Evolutionary conservation across 2,329 filamentous ascomycete genomes (phyloP).

Genomic region (Lachnellula willkommii): DNA sequence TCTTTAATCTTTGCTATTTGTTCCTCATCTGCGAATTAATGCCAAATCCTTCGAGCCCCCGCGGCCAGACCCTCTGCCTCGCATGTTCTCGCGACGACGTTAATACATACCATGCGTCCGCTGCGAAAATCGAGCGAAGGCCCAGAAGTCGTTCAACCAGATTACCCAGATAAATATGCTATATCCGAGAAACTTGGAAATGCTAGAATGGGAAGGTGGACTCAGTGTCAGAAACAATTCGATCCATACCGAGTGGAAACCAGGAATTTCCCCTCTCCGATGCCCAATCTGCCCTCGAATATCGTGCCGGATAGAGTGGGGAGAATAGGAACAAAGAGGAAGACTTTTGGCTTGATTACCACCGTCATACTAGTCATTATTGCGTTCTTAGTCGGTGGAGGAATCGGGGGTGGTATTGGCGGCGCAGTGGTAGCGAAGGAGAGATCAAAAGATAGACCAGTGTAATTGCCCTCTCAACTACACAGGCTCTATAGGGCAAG

Average conservation of each 20-base stretch:
- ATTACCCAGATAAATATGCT: background rate
- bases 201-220: constrained; percentile 1
- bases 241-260: constrained; percentile 5
- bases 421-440: constrained; percentile 8
- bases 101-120: background rate
- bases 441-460: constrained; percentile 8
- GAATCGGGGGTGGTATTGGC: constrained; percentile 16
- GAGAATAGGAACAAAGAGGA: background rate
- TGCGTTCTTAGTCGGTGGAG: constrained; percentile 16
- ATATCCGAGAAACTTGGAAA: constrained; percentile 2
- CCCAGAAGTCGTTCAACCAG: constrained; percentile 3
- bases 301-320: background rate
- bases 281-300: background rate
- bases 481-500: background rate
- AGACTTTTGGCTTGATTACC: constrained; percentile 3
- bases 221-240: constrained; percentile 6
- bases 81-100: background rate
- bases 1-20: background rate
- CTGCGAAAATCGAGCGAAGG: constrained; percentile 8
- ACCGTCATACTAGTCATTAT: constrained; percentile 8
- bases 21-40: background rate
- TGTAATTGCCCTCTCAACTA: background rate
- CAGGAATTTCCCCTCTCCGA: constrained; percentile 1
- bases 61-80: background rate
- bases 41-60: background rate